Evolutionary conservation across 2,329 filamentous ascomycete genomes (phyloP), one percentile per base, ranked within the genome.

Genomic region (Periconia sp.): DNA sequence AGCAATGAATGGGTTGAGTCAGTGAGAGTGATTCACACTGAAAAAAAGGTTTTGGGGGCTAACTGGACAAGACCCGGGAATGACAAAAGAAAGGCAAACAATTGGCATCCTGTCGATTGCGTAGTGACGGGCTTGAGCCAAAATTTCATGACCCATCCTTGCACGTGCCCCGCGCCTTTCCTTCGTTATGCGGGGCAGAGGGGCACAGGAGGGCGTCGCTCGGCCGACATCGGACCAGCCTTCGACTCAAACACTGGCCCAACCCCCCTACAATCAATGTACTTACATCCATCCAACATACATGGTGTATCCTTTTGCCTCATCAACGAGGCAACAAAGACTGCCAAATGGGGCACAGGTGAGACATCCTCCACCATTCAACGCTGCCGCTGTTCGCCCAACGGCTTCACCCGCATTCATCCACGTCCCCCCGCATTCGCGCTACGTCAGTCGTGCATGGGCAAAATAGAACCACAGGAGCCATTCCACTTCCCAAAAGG

Each of bases 171-270:
- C 47, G 37, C 47, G 31, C 31, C 31, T 43, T 31, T 27, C 15
- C 23, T 27, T 27, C 23, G 23, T 27, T 27, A 27, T 23, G 33
- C 46, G 33, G 40, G 19, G 41, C 20, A 49, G 20, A 17, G 45
- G 52, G 52, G 47, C 13, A 18, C 47, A 47, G 19, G n/a, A n/a
- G n/a, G n/a, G n/a, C n/a, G n/a, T n/a, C n/a, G 13, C 41, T 17
- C 35, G 11, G 40, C 53, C 53, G 53, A 55, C 8, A 33, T 52
- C 53, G 53, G 53, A 47, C 20, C 17, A 33, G 23, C 6, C 42
- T 23, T 23, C 45, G 33, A 37, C 33, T 13, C 33, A 13, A 37
- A 37, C 33, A 37, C 10, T 37, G 33, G 23, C 8, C 23, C 23
- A 27, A 27, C 23, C 23, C 23, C 23, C 23, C 23, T 8, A 27